Percentiles rank a stretch among this genome's conserved stretches.
Evolutionary conservation across 2,329 filamentous ascomycete species (phyloP).

Genomic region (Monilinia fructicola): DNA sequence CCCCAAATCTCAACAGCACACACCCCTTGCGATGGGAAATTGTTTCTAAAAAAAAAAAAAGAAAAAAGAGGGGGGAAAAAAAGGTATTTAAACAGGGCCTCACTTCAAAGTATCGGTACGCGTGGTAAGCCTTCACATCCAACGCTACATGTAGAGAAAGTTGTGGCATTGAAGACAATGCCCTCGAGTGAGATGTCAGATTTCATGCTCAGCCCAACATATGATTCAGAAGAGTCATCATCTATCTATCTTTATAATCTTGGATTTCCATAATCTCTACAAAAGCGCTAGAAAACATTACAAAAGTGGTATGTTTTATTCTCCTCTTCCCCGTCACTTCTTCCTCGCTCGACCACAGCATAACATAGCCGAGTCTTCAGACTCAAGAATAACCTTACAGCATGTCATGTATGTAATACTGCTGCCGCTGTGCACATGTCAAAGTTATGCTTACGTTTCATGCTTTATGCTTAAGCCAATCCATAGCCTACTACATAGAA

Average conservation of each 20-base stretch:
- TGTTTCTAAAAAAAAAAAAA: constrained; percentile 16
- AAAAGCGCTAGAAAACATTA: background rate
- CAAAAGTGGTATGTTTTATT: background rate
- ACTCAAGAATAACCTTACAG: background rate
- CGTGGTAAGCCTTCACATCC: background rate
- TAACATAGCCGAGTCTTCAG: background rate
- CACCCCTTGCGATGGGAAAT: background rate
- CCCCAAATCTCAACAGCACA: background rate
- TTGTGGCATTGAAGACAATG: constrained; percentile 7
- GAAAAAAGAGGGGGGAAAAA: constrained; percentile 7
- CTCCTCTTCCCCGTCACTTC: background rate
- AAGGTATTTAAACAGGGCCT: background rate
- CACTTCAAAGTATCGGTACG: background rate
- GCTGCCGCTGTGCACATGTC: background rate
- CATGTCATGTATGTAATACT: background rate
- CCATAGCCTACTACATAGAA: constrained; percentile 10
- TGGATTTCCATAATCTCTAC: background rate
- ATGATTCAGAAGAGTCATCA: background rate
- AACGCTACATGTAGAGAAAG: background rate
- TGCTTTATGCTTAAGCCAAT: constrained; percentile 2
- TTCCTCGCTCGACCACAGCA: background rate
- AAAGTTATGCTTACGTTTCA: constrained; percentile 1
- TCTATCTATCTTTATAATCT: background rate
- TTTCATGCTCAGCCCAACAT: background rate
- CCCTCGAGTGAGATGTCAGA: background rate